Evolutionary conservation across 1,139 yeast genomes (phyloP), one percentile per base, ranked within the genome.

Genomic region (Debaryomycetaceae sp.): DNA sequence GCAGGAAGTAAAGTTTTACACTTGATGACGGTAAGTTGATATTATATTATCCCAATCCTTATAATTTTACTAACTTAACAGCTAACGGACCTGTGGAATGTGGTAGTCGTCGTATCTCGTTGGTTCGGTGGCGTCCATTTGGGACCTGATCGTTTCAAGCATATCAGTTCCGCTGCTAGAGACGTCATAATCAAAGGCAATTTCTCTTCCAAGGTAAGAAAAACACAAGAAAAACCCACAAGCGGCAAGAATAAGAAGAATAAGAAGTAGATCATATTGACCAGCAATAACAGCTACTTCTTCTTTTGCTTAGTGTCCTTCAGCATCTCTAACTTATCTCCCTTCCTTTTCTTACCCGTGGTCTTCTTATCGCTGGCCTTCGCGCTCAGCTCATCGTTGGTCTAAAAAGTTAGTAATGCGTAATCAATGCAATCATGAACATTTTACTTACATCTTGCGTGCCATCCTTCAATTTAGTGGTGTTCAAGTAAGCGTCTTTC

Each of bases 121-220:
- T 93, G 98, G 97, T 95, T 80, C 61, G 97, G 97, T 20, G 99
- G 99, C 6, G 76, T 78, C 0, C 96, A 86, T 51, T 66, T 93
- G 27, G 99, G 99, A 0, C 95, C 98, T 0, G 97, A 89, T 60
- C 69, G 97, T 49, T 93, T 93, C 70, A 90, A 87, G 58, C 99
- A 93, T 62, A 95, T 93, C 48, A 93, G 91, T 57, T 76, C 91
- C 3, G 81, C 89, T 1, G 95, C 98, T 0, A 71, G 98, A 56
- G 95, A 90, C 44, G 97, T 90, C 0, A 74, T 93, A 1, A 66
- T 84, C 1, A 75, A 69, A 45, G 95, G 89, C 1, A 81, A 80
- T 0, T 80, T 83, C 39, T 50, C 29, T 9, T 11, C 31, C 11
- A 27, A 27, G 31, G 31, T 3, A 11, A 27, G 11, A 36, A 23